Evolutionary conservation across 768 basidiomycete genomes (phyloP).

Genomic region (Amanita thiersii): DNA sequence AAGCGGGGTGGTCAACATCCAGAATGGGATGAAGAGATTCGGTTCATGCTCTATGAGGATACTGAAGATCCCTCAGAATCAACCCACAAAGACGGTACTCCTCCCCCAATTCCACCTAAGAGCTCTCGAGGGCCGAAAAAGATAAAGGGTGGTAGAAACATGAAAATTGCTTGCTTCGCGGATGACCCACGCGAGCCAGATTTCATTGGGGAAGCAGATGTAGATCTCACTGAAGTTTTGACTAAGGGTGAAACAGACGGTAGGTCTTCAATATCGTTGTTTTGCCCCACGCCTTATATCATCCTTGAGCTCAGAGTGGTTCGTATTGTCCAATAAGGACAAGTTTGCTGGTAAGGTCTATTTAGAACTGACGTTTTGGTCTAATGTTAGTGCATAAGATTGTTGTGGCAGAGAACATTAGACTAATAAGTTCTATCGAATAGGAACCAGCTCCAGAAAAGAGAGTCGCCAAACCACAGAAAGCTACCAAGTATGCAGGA

Average conservation of each 20-base stretch:
- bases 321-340: constrained; percentile 81
- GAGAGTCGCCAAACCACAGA: constrained; percentile 43
- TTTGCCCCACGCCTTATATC: constrained; percentile 2
- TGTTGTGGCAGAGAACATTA: too few relatives aligned
- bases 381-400: constrained; percentile 81
- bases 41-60: constrained; percentile 85
- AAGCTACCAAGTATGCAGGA: constrained; percentile 60
- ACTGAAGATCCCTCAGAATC: constrained; percentile 42
- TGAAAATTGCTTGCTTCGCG: constrained; percentile 86
- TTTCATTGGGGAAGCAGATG: constrained; percentile 84
- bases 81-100: constrained; percentile 32
- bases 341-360: constrained; percentile 95
- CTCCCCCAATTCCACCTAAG: constrained; percentile 69
- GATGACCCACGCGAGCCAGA: constrained; percentile 95
- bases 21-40: constrained; percentile 97
- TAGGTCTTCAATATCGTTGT: constrained; percentile 27
- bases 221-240: constrained; percentile 84
- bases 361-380: constrained; percentile 95
- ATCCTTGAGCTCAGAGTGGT: constrained; percentile 67
- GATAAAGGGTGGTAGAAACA: constrained; percentile 64
- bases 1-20: constrained; percentile 97
- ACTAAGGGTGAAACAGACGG: constrained; percentile 97
- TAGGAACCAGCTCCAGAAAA: constrained; percentile 79
- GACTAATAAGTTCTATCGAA: constrained; percentile 1
- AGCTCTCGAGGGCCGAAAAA: constrained; percentile 33